Conservation (phyloP, 1,284 basidiomycete species). For the Ceratobasidium sp. region DNA sequence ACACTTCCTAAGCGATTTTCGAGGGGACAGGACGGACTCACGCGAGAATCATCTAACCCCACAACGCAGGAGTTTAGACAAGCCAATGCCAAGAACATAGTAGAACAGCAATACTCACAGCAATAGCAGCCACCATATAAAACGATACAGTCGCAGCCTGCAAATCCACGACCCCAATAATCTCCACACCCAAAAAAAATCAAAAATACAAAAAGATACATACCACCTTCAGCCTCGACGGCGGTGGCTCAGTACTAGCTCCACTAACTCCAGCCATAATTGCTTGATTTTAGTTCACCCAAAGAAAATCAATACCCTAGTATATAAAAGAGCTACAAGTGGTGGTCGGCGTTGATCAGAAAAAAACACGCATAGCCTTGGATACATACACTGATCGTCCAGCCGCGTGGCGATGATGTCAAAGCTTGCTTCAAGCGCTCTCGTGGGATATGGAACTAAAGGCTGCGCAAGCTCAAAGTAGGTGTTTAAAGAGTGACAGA, state of each 20-base stretch:
- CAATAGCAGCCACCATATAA: constrained; percentile 83
- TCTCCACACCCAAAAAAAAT: background rate
- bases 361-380: constrained; percentile 14
- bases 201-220: background rate
- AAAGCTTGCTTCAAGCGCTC: no score
- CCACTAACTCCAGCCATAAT: constrained; percentile 12
- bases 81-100: constrained; percentile 49
- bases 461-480: background rate
- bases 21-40: constrained; percentile 58
- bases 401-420: background rate
- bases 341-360: background rate
- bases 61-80: constrained; percentile 29
- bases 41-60: constrained; percentile 81
- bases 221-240: constrained; percentile 34
- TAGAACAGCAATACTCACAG: constrained; percentile 66
- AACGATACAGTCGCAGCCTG: constrained; percentile 68
- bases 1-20: no score
- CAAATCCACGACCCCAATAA: background rate
- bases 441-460: background rate
- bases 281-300: background rate
- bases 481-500: background rate
- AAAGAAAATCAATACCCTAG: background rate
- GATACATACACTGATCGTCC: background rate
- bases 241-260: constrained; percentile 28
- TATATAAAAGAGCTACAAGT: background rate